phyloP scores from a whole-genome alignment of 352 stramenopile genomes.

The Phytophthora hybrid region DNA sequence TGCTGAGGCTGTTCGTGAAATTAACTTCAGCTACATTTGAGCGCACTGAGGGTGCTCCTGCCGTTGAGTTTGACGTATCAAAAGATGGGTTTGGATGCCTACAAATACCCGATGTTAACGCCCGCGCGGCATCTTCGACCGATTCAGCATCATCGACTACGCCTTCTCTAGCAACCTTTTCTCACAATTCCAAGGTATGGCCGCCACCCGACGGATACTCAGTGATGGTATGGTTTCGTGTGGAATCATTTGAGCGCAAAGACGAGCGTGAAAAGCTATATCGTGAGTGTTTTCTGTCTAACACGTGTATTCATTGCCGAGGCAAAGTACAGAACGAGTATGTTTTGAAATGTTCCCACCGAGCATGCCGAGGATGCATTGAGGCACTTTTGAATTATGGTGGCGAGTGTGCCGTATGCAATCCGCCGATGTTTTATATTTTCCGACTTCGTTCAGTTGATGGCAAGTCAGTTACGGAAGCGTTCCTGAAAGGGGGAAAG shows the following conservation, averaged over 20 bases:
- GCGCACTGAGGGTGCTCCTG: slow-evolving; percentile 23
- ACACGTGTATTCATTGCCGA: slow-evolving; percentile 67
- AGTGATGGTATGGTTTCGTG: slow-evolving; percentile 71
- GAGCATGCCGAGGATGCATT: slow-evolving; percentile 61
- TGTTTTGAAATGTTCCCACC: slow-evolving; percentile 77
- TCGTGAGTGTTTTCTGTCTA: slow-evolving; percentile 61
- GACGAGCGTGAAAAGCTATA: slow-evolving; percentile 72
- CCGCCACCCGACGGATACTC: slow-evolving; percentile 72
- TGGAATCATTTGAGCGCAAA: slow-evolving; percentile 65
- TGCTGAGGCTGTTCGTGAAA: slow-evolving; percentile 35
- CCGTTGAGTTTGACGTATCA: slow-evolving; percentile 60
- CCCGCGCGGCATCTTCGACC: slow-evolving; percentile 25
- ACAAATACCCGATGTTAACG: slow-evolving; percentile 70
- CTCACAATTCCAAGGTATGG: slow-evolving; percentile 62
- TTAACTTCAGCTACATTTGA: slow-evolving; percentile 35
- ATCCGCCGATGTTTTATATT: slow-evolving; percentile 77
- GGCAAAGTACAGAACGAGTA: slow-evolving; percentile 54
- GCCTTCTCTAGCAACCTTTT: slow-evolving; percentile 42
- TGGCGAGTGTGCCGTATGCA: slow-evolving; percentile 77
- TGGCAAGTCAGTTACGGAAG: slow-evolving; percentile 72
- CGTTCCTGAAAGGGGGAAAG: slow-evolving; percentile 69
- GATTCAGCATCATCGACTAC: slow-evolving; percentile 26
- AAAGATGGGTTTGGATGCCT: slow-evolving; percentile 71
- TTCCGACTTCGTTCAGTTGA: slow-evolving; percentile 77
- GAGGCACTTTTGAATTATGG: slow-evolving; percentile 63